Percentiles rank a stretch among this genome's conserved stretches.
phyloP scores from a whole-genome alignment of 495 filamentous ascomycete species.

The Neurospora sp. region DNA sequence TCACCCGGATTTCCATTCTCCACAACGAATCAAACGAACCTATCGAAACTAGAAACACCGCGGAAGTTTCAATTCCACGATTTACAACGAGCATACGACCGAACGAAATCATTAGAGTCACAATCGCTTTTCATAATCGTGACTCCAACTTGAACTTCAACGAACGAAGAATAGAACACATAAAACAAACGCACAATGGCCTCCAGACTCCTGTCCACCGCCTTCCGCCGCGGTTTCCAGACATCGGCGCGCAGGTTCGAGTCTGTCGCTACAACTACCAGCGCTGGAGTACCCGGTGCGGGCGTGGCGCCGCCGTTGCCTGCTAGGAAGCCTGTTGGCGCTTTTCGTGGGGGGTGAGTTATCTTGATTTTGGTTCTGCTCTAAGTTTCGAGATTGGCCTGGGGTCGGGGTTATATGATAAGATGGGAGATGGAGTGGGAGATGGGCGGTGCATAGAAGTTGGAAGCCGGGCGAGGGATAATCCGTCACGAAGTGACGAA shows the following conservation, averaged over 20 bases:
- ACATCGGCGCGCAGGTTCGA: constrained; percentile 36
- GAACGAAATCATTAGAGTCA: not conserved
- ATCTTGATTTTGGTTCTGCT: not conserved
- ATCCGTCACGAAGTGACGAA: too few species aligned
- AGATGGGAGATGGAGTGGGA: not conserved
- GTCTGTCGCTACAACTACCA: constrained; percentile 11
- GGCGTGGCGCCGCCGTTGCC: constrained; percentile 40
- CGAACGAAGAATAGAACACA: not conserved
- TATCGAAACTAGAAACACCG: not conserved
- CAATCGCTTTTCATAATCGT: not conserved
- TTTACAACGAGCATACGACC: not conserved
- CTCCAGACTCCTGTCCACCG: constrained; percentile 33
- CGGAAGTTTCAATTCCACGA: not conserved
- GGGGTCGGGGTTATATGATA: not conserved
- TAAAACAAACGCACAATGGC: constrained; percentile 26
- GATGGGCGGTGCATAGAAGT: not conserved
- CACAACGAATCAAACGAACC: not conserved
- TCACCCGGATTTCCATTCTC: not conserved
- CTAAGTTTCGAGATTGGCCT: too few species aligned
- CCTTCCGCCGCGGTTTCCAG: constrained; percentile 27
- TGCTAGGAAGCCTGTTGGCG: constrained; percentile 72
- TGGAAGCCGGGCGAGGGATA: too few species aligned
- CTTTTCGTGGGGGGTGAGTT: constrained; percentile 85
- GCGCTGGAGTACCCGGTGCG: not conserved
- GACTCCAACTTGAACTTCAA: not conserved